Conservation (phyloP, 179 eudicot species). For the Monotropa hypopitys region DNA sequence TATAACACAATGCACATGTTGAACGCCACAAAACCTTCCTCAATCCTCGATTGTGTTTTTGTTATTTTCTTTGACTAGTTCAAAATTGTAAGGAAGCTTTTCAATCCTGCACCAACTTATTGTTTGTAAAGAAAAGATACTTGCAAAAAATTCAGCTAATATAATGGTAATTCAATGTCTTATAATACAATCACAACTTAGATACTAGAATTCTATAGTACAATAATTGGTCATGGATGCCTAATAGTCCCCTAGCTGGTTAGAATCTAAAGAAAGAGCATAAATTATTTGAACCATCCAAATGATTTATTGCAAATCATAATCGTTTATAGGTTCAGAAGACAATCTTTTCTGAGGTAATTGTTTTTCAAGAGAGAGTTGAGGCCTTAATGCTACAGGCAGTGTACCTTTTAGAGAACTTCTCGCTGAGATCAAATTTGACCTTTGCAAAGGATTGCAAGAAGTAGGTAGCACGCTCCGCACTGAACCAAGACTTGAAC, state of each 20-base stretch:
- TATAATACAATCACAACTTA: not conserved
- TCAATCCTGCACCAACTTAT: not conserved
- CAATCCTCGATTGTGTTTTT: no score
- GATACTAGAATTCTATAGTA: not conserved
- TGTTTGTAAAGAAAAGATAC: not conserved
- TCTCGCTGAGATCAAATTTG: slow-evolving; percentile 14
- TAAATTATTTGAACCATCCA: not conserved
- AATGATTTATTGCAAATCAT: slow-evolving; percentile 25
- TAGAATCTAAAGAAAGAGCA: not conserved
- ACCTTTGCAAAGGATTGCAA: slow-evolving; percentile 16
- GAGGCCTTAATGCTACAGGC: slow-evolving; percentile 23
- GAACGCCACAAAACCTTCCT: no score
- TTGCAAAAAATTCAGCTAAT: not conserved
- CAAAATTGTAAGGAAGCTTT: not conserved
- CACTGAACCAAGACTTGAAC: slow-evolving; percentile 13
- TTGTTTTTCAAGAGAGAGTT: slow-evolving; percentile 25
- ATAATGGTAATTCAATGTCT: not conserved
- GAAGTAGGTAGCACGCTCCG: slow-evolving; percentile 16
- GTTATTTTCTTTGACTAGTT: not conserved
- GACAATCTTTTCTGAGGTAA: slow-evolving; percentile 43
- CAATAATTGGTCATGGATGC: not conserved
- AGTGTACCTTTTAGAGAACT: slow-evolving; percentile 28
- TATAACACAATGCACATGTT: no score
- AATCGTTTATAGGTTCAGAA: slow-evolving; percentile 24
- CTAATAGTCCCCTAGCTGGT: not conserved